phyloP scores from a whole-genome alignment of 805 yeast genomes.

The Clavispora santaluciae region DNA sequence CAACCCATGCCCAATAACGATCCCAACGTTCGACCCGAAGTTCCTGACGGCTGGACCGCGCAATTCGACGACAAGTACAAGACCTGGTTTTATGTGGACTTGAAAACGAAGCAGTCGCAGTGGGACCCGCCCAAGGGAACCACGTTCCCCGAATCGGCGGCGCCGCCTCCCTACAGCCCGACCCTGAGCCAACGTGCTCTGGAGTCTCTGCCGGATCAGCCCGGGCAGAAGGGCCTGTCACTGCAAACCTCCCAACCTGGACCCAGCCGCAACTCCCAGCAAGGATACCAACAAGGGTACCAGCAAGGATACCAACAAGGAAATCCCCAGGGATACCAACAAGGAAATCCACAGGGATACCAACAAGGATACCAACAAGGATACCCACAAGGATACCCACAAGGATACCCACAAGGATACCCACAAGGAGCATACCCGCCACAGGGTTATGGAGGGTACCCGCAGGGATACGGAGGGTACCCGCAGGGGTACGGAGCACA shows the following conservation, averaged over 20 bases:
- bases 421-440: conserved; percentile 15
- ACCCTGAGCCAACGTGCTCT: conserved; percentile 4
- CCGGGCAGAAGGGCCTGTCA: conserved; percentile 9
- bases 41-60: conserved; percentile 72
- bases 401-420: conserved; percentile 22
- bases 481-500: conserved; percentile 9
- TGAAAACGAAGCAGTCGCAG: conserved; percentile 69
- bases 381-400: conserved; percentile 22
- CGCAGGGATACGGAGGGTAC: conserved; percentile 19
- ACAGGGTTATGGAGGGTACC: conserved; percentile 31
- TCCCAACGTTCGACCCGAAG: conserved; percentile 41
- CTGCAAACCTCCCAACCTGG: too few species aligned
- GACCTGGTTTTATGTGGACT: conserved; percentile 78
- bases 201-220: conserved; percentile 9
- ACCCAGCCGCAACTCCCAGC: not conserved
- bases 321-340: not conserved
- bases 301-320: too few species aligned
- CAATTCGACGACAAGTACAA: conserved; percentile 65
- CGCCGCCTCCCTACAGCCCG: conserved; percentile 43
- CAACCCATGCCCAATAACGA: conserved; percentile 4
- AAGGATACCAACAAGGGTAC: too few species aligned
- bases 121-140: conserved; percentile 84
- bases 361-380: conserved; percentile 7
- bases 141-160: conserved; percentile 24
- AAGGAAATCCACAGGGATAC: not conserved